Percentiles rank a stretch among this genome's conserved stretches.
These are phyloP conservation scores for Beta lomatogona DNA, from an alignment of 179 eudicot species.

Conservation along the genomic window DNA sequence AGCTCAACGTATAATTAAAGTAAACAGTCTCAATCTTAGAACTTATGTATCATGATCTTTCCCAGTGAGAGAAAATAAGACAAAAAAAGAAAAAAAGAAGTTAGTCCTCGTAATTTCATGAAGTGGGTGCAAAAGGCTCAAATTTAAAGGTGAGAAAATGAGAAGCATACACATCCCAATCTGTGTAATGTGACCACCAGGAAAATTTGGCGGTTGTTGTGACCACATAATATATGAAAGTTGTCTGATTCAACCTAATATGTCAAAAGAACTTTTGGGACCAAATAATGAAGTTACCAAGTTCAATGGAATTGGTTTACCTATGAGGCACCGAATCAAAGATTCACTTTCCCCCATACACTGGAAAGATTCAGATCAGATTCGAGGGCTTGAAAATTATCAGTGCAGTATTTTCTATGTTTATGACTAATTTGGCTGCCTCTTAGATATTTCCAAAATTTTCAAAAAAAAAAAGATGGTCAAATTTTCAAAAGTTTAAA, in stretches of 20 bases:
- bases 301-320: neutral
- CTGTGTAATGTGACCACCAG: slow-evolving; percentile 3
- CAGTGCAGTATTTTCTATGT: neutral
- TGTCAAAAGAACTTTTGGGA: neutral
- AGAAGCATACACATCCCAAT: neutral
- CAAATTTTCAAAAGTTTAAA: neutral
- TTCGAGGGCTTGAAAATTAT: neutral
- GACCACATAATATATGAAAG: neutral
- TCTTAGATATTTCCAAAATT: neutral
- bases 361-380: slow-evolving; percentile 12
- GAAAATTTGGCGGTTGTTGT: neutral
- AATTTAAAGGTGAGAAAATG: neutral
- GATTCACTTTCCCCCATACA: neutral
- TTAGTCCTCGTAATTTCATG: neutral
- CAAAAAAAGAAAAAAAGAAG: neutral
- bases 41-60: too few species aligned
- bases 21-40: too few species aligned
- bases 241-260: neutral
- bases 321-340: neutral
- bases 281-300: neutral
- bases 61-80: neutral
- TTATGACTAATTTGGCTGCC: neutral
- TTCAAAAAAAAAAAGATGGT: neutral
- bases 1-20: too few species aligned
- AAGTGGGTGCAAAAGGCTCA: neutral